Evolutionary conservation across 768 basidiomycete species (phyloP).

Genomic region (Russula abietina): DNA sequence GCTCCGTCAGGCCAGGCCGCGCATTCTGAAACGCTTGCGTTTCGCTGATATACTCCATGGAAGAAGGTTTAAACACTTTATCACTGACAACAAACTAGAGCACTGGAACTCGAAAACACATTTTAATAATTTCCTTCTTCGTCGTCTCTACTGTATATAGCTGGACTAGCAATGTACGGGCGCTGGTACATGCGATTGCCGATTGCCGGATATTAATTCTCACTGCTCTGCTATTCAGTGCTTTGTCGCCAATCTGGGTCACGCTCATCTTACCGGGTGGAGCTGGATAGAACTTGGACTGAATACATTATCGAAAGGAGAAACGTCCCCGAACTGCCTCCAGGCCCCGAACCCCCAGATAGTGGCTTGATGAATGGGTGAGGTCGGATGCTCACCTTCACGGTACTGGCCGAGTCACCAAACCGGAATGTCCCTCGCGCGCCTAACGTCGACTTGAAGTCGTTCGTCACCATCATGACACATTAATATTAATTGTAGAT

Average conservation of each 20-base stretch:
- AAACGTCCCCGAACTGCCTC: neutral
- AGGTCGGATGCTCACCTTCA: no score
- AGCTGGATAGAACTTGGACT: neutral
- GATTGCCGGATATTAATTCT: neutral
- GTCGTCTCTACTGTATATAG: neutral
- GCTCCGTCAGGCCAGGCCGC: no score
- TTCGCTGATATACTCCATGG: neutral
- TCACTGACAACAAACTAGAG: neutral
- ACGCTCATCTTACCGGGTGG: neutral
- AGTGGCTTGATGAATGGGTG: neutral
- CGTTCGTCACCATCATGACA: neutral
- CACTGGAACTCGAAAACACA: neutral
- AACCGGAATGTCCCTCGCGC: no score
- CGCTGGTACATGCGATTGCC: neutral
- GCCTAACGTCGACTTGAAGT: neutral
- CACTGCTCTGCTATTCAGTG: neutral
- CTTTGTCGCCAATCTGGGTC: neutral
- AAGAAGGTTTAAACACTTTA: neutral
- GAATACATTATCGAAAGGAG: neutral
- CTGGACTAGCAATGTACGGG: neutral
- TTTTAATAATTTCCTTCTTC: neutral
- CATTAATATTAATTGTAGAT: no score
- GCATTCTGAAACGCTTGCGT: slow-evolving; percentile 2
- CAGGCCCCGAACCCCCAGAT: no score
- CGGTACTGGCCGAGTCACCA: no score